Conservation (phyloP, 371 early-diverging fungal species). For the Mortierella sp. region DNA sequence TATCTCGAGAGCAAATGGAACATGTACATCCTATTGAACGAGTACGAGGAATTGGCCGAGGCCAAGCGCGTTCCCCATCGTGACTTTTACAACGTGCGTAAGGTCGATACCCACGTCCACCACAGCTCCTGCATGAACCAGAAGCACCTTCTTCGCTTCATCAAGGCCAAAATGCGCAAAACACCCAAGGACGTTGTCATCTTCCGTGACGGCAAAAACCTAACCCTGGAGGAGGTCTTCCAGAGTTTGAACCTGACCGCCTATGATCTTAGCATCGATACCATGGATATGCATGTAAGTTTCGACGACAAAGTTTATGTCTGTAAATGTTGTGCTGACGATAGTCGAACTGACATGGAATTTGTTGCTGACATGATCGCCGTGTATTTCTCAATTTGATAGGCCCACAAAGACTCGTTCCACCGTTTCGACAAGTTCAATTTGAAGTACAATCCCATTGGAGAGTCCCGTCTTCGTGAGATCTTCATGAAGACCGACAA, state of each 20-base stretch:
- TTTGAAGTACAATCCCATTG: constrained; percentile 96
- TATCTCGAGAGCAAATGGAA: constrained; percentile 96
- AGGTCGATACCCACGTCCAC: constrained; percentile 99
- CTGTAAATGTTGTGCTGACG: no score
- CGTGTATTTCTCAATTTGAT: constrained; percentile 81
- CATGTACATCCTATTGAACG: constrained; percentile 92
- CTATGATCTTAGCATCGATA: constrained; percentile 96
- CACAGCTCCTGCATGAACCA: constrained; percentile 98
- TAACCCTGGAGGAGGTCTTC: constrained; percentile 88
- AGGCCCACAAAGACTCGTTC: constrained; percentile 86
- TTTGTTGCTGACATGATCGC: constrained; percentile 60
- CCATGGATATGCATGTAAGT: constrained; percentile 95
- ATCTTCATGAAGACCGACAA: constrained; percentile 98
- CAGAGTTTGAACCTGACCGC: constrained; percentile 94
- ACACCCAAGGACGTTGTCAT: constrained; percentile 81
- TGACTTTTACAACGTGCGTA: constrained; percentile 99
- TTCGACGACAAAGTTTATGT: no score
- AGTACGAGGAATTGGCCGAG: constrained; percentile 95
- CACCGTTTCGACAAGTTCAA: constrained; percentile 99
- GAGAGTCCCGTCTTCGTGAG: constrained; percentile 78
- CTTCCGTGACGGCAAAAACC: constrained; percentile 77
- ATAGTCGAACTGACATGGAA: no score
- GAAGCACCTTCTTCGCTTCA: constrained; percentile 97
- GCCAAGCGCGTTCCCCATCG: constrained; percentile 94
- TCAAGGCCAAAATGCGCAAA: constrained; percentile 95